phyloP scores from a whole-genome alignment of 768 basidiomycete genomes.

The Kwoniella mangroviensis region DNA sequence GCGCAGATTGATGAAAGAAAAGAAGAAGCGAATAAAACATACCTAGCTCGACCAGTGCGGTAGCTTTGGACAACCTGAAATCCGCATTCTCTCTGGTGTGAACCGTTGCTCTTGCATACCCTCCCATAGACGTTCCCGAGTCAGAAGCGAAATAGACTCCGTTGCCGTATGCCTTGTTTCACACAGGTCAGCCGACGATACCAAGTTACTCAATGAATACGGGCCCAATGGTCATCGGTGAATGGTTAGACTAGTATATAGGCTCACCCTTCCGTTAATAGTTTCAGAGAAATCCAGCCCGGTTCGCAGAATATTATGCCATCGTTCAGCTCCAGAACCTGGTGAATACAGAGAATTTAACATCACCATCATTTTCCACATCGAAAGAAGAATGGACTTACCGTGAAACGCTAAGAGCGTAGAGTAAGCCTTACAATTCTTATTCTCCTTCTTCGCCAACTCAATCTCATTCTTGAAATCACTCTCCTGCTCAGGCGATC shows the following conservation, averaged over 20 bases:
- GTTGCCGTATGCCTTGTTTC: conserved; percentile 35
- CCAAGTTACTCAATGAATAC: background rate
- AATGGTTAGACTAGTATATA: background rate
- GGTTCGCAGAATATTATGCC: conserved; percentile 45
- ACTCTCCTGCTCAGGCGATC: conserved; percentile 39
- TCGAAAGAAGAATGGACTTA: background rate
- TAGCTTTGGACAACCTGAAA: conserved; percentile 24
- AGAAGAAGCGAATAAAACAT: conserved; percentile 11
- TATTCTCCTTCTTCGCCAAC: conserved; percentile 19
- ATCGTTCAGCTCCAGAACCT: conserved; percentile 36
- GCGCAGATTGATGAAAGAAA: too few species aligned
- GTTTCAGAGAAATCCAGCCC: conserved; percentile 40
- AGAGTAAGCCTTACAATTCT: conserved; percentile 25
- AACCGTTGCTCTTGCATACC: conserved; percentile 9
- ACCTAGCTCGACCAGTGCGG: conserved; percentile 39
- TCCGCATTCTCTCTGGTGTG: conserved; percentile 35
- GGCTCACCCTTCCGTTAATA: conserved; percentile 34
- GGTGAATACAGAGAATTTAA: background rate
- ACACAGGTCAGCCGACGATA: background rate
- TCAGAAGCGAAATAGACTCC: conserved; percentile 46
- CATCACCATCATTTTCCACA: background rate
- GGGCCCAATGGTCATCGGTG: background rate
- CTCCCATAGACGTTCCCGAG: conserved; percentile 25
- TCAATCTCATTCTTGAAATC: conserved; percentile 35
- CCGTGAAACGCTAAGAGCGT: conserved; percentile 41